A percentile compares a stretch with the other conserved stretches of the same genome.
phyloP scores from a whole-genome alignment of 768 basidiomycete species.

The Cantharellus cinnabarinus region DNA sequence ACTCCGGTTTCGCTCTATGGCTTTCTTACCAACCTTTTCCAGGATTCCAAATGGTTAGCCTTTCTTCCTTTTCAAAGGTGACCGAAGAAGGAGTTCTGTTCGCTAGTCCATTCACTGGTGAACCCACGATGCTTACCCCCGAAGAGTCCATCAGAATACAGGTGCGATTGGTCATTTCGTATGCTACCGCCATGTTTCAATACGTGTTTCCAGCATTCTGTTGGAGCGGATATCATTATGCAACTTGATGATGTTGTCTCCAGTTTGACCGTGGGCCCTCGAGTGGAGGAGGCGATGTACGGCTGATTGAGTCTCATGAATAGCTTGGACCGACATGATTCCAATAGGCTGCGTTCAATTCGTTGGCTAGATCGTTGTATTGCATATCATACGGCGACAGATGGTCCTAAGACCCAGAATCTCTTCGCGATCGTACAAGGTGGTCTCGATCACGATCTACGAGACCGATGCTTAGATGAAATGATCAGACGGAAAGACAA shows the following conservation, averaged over 20 bases:
- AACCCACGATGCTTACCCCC: slow-evolving; percentile 81
- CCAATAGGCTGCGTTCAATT: slow-evolving; percentile 37
- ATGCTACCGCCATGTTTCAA: background rate
- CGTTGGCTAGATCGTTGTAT: slow-evolving; percentile 87
- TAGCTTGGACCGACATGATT: background rate
- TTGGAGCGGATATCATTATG: slow-evolving; percentile 90
- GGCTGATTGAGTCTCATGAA: background rate
- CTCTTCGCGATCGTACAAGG: slow-evolving; percentile 88
- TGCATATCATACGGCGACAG: slow-evolving; percentile 45
- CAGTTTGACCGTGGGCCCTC: slow-evolving; percentile 57
- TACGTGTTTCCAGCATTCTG: slow-evolving; percentile 46
- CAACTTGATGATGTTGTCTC: slow-evolving; percentile 83
- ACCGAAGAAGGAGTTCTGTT: slow-evolving; percentile 81
- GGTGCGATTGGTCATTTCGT: slow-evolving; percentile 4
- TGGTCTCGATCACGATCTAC: slow-evolving; percentile 48
- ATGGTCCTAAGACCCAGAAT: slow-evolving; percentile 47
- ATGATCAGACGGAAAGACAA: slow-evolving; percentile 56
- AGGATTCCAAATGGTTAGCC: slow-evolving; percentile 41
- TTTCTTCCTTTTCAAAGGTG: slow-evolving; percentile 63
- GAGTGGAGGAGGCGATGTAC: slow-evolving; percentile 68
- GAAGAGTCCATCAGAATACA: slow-evolving; percentile 53
- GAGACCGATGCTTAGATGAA: slow-evolving; percentile 57
- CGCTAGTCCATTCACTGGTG: slow-evolving; percentile 65
- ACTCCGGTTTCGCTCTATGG: background rate
- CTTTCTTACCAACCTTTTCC: background rate